Conservation (phyloP, 1,139 yeast species). For the Yamadazyma membranifaciens region DNA sequence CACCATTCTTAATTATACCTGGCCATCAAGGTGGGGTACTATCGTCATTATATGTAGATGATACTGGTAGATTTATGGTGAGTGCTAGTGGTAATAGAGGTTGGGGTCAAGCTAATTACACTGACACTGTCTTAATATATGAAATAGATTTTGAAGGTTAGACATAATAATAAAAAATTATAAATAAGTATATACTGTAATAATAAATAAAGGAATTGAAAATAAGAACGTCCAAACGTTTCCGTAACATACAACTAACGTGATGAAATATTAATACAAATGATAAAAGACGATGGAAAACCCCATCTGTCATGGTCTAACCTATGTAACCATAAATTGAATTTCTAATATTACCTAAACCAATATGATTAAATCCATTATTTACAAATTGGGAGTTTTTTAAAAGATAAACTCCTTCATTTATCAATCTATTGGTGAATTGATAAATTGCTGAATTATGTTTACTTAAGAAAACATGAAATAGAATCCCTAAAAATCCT, state of each 20-base stretch:
- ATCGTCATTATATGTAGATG: conserved; percentile 69
- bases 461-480: conserved; percentile 35
- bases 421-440: conserved; percentile 6
- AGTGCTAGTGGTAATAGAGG: conserved; percentile 96
- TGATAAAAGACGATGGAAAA: background rate
- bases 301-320: background rate
- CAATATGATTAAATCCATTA: conserved; percentile 28
- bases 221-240: background rate
- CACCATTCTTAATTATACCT: conserved; percentile 62
- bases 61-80: conserved; percentile 81
- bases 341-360: conserved; percentile 31
- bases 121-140: conserved; percentile 79
- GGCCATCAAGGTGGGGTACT: conserved; percentile 61
- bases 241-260: background rate
- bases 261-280: too few species aligned
- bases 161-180: background rate
- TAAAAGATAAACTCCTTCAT: conserved; percentile 12
- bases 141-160: conserved; percentile 52
- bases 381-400: conserved; percentile 18
- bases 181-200: background rate
- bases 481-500: conserved; percentile 40
- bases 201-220: background rate
- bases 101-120: conserved; percentile 77
- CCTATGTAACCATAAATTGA: conserved; percentile 20
- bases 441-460: conserved; percentile 16